Conservation (phyloP, 169 alveolate species). For the Plasmodium billcollinsi region DNA sequence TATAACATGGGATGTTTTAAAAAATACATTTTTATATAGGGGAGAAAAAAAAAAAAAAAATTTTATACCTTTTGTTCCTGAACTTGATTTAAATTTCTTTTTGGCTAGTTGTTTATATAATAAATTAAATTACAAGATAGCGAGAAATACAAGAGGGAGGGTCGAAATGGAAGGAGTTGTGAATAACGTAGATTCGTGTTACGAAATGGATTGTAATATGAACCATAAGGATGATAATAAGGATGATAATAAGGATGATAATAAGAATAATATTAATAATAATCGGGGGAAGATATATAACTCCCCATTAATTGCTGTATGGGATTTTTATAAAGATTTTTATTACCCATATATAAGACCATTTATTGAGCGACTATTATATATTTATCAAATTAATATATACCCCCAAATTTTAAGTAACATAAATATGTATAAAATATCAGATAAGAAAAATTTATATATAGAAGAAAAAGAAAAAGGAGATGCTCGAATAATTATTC, state of each 20-base stretch:
- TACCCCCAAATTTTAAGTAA: slow-evolving; percentile 29
- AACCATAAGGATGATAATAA: neutral
- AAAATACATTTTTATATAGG: slow-evolving; percentile 15
- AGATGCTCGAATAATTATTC: slow-evolving; percentile 15
- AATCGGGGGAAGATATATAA: neutral
- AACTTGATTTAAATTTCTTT: slow-evolving; percentile 63
- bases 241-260: neutral
- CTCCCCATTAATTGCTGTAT: slow-evolving; percentile 25
- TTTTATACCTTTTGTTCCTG: slow-evolving; percentile 45
- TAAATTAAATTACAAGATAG: slow-evolving; percentile 46
- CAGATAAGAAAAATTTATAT: slow-evolving; percentile 26
- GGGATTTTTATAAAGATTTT: slow-evolving; percentile 63
- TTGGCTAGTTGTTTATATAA: slow-evolving; percentile 73
- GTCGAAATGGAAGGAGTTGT: neutral
- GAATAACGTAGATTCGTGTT: neutral
- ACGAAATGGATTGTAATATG: no score
- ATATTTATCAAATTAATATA: slow-evolving; percentile 61
- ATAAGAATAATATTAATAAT: neutral
- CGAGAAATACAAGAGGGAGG: neutral
- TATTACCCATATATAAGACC: slow-evolving; percentile 70
- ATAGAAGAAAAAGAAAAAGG: slow-evolving; percentile 7
- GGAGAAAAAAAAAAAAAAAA: slow-evolving; percentile 3
- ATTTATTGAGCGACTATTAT: slow-evolving; percentile 38
- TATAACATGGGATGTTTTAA: slow-evolving; percentile 45
- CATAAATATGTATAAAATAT: slow-evolving; percentile 51